A percentile compares a stretch with the other conserved stretches of the same genome.
These are phyloP conservation scores for Henckelia pumila DNA, from an alignment of 257 asterid species.

Conservation along the genomic window DNA sequence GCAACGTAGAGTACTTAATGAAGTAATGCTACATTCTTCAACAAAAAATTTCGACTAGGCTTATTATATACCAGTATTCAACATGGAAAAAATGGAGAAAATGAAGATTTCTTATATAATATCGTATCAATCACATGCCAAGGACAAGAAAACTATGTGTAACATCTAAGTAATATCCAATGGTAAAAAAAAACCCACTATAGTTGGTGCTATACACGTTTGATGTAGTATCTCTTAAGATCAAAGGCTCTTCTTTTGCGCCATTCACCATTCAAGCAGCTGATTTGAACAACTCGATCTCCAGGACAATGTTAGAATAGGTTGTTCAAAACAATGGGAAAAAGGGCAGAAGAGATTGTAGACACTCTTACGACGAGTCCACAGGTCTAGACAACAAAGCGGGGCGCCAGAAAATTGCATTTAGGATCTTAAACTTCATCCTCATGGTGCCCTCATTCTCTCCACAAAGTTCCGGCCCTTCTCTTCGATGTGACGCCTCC, in stretches of 20 bases:
- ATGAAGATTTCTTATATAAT: too few relatives aligned
- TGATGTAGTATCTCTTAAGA: neutral
- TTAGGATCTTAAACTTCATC: conserved; percentile 11
- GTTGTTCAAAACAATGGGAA: neutral
- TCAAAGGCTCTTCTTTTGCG: neutral
- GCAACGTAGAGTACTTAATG: neutral
- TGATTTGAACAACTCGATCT: neutral
- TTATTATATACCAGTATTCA: neutral
- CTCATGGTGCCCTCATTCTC: conserved; percentile 69
- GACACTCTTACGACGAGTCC: neutral
- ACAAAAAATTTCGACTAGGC: neutral
- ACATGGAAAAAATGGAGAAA: neutral
- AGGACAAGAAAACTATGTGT: neutral
- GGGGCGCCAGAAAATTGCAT: conserved; percentile 12
- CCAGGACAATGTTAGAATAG: neutral
- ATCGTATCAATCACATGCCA: neutral
- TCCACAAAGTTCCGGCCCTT: conserved; percentile 71
- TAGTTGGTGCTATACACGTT: neutral
- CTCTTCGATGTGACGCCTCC: conserved; percentile 80
- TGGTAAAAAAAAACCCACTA: neutral
- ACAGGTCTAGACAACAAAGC: neutral
- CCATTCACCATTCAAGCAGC: neutral
- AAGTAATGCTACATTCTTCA: too few relatives aligned
- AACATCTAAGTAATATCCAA: too few relatives aligned
- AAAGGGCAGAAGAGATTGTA: neutral